A percentile compares a stretch with the other conserved stretches of the same genome.
Conservation (phyloP, 75 land plant genomes). For the Ceratopteris richardii region DNA sequence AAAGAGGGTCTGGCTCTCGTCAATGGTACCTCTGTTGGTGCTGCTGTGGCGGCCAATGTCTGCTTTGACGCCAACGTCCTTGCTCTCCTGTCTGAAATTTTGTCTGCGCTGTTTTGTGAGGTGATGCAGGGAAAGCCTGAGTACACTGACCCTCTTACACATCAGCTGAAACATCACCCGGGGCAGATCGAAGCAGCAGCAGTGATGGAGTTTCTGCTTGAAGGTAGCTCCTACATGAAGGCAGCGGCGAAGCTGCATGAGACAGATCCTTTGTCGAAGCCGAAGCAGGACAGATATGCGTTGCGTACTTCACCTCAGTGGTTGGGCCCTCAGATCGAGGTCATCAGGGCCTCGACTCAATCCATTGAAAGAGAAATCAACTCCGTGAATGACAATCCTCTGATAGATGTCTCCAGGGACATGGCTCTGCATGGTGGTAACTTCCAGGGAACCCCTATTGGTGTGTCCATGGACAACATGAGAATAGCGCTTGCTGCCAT, state of each 20-base stretch:
- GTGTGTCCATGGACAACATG: constrained; percentile 49
- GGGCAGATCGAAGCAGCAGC: constrained; percentile 58
- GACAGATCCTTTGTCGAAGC: too few relatives aligned
- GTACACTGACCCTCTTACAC: too few relatives aligned
- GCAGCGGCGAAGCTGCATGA: too few relatives aligned
- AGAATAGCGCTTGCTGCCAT: constrained; percentile 36
- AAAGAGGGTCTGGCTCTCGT: constrained; percentile 51
- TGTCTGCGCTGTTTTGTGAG: too few relatives aligned
- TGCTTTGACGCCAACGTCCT: too few relatives aligned
- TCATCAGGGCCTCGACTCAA: constrained; percentile 24
- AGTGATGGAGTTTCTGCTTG: constrained; percentile 39
- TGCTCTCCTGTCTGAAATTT: constrained; percentile 31
- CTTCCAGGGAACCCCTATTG: constrained; percentile 49
- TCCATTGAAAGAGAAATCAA: constrained; percentile 15
- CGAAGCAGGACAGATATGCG: constrained; percentile 47
- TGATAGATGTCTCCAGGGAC: constrained; percentile 17
- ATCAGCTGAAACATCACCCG: constrained; percentile 31
- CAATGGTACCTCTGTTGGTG: constrained; percentile 47
- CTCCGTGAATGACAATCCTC: constrained; percentile 20
- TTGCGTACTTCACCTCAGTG: constrained; percentile 29
- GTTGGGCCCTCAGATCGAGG: constrained; percentile 58
- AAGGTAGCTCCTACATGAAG: constrained; percentile 32
- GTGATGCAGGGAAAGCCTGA: too few relatives aligned
- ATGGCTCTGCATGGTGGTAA: constrained; percentile 40
- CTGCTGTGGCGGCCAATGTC: constrained; percentile 37